A percentile compares a stretch with the other conserved stretches of the same genome.
Evolutionary conservation across 2,329 filamentous ascomycete genomes (phyloP).

Genomic region (Kalmusia sp.): DNA sequence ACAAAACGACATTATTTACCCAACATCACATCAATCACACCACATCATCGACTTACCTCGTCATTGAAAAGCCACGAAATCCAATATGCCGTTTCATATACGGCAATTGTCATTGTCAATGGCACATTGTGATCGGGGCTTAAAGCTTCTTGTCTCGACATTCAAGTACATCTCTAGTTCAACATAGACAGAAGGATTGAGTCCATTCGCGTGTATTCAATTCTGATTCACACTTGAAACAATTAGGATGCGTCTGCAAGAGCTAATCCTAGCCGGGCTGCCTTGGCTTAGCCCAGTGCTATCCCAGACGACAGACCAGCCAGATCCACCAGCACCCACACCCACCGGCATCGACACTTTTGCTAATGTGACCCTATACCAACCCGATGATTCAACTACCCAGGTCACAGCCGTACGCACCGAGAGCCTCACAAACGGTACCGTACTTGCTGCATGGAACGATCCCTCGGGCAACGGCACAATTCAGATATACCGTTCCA

Average conservation of each 20-base stretch:
- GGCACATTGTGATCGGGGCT: neutral
- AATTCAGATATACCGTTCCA: constrained; percentile 21
- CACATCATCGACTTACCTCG: neutral
- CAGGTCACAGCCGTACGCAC: constrained; percentile 23
- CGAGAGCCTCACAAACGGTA: constrained; percentile 25
- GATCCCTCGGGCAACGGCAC: constrained; percentile 15
- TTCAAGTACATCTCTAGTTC: constrained; percentile 11
- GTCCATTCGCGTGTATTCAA: no score
- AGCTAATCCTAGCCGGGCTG: constrained; percentile 5
- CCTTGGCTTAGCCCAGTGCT: constrained; percentile 1
- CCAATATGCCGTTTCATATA: constrained; percentile 19
- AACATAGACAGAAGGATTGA: no score
- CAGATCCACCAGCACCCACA: constrained; percentile 16
- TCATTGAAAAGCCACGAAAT: constrained; percentile 11
- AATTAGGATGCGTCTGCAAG: constrained; percentile 11
- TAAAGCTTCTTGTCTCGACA: neutral
- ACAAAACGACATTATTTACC: constrained; percentile 10
- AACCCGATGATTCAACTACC: constrained; percentile 16
- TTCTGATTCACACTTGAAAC: no score
- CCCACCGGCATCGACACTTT: constrained; percentile 25
- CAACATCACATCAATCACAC: constrained; percentile 16
- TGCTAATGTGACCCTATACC: constrained; percentile 28
- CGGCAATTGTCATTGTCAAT: constrained; percentile 13
- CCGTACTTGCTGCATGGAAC: constrained; percentile 25
- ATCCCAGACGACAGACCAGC: constrained; percentile 1